Evolutionary conservation across 768 basidiomycete species (phyloP).

Genomic region (Leccinum longicurvipes): DNA sequence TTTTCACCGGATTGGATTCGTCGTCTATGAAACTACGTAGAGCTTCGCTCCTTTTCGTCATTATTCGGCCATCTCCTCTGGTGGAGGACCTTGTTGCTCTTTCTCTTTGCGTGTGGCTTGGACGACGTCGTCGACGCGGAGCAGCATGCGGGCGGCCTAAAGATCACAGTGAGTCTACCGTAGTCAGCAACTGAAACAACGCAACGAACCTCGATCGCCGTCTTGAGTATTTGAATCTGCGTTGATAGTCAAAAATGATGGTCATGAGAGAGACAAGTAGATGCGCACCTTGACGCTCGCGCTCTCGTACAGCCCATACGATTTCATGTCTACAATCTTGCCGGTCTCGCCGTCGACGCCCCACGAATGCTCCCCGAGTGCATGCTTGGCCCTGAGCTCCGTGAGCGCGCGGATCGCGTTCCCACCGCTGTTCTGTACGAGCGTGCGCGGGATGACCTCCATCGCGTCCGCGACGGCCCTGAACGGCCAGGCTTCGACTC

Average conservation of each 20-base stretch:
- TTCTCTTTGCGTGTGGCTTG: too few relatives aligned
- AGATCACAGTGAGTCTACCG: too few relatives aligned
- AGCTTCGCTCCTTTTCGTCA: neutral
- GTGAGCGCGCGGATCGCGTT: slow-evolving; percentile 93
- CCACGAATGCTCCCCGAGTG: slow-evolving; percentile 85
- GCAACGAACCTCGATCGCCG: slow-evolving; percentile 77
- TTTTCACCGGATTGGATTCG: neutral
- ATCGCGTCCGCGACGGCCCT: slow-evolving; percentile 92
- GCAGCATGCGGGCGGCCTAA: neutral
- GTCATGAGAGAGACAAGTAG: neutral
- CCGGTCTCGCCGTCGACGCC: slow-evolving; percentile 97
- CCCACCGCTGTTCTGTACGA: slow-evolving; percentile 93
- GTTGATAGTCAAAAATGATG: neutral
- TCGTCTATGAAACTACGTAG: neutral
- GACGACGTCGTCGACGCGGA: neutral
- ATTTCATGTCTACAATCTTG: slow-evolving; percentile 94
- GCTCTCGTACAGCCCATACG: slow-evolving; percentile 90
- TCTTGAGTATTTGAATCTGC: slow-evolving; percentile 93
- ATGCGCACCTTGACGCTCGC: slow-evolving; percentile 83
- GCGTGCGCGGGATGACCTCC: slow-evolving; percentile 94
- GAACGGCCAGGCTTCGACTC: slow-evolving; percentile 90
- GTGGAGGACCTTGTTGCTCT: neutral
- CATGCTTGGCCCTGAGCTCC: slow-evolving; percentile 94
- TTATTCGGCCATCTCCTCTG: neutral
- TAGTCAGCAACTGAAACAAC: neutral